Evolutionary conservation across 306 rosid species (phyloP).

Genomic region (Fagus crenata): DNA sequence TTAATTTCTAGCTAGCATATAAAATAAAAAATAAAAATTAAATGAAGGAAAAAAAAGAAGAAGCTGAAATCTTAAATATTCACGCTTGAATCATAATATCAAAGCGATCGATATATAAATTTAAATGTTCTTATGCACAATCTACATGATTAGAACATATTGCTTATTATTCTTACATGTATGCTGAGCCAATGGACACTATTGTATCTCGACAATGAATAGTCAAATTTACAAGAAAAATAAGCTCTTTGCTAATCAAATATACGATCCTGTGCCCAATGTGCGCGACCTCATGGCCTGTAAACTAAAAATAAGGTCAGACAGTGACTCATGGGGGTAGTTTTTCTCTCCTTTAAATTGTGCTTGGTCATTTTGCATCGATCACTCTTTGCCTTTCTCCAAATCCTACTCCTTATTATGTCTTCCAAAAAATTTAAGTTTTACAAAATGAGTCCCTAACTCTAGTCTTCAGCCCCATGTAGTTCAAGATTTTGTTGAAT

Average conservation of each 20-base stretch:
- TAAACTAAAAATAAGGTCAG: not conserved
- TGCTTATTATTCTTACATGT: not conserved
- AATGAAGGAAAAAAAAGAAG: too few relatives aligned
- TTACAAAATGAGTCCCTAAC: not conserved
- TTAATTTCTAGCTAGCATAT: too few relatives aligned
- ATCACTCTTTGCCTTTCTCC: not conserved
- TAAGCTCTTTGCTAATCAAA: not conserved
- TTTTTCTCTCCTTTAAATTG: not conserved
- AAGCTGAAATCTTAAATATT: too few relatives aligned
- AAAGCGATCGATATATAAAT: not conserved
- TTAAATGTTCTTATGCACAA: not conserved
- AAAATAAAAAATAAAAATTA: too few relatives aligned
- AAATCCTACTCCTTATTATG: not conserved
- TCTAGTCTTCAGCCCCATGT: not conserved
- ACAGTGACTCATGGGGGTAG: not conserved
- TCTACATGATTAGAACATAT: not conserved
- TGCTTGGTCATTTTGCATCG: not conserved
- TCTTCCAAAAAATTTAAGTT: not conserved
- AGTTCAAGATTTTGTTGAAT: not conserved
- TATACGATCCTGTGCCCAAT: not conserved
- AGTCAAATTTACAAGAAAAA: not conserved
- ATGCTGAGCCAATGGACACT: not conserved
- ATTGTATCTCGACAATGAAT: not conserved
- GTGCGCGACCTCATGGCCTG: not conserved
- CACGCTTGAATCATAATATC: not conserved